phyloP scores from a whole-genome alignment of 192 early-diverging fungal genomes.

The Coemansia sp. region DNA sequence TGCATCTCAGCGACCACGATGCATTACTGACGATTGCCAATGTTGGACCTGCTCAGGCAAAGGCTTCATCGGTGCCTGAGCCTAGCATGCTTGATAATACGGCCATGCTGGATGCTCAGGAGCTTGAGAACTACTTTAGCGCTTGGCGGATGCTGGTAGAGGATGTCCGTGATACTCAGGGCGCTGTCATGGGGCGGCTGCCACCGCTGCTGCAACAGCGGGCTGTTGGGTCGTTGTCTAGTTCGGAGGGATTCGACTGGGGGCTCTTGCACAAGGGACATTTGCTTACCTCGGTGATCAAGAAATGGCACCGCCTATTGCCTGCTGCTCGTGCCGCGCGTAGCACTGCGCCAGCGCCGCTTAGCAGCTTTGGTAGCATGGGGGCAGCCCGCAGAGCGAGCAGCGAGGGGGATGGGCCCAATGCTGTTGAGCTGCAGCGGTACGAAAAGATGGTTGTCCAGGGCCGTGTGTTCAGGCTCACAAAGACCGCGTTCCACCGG shows the following conservation, averaged over 20 bases:
- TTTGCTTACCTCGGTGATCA: constrained; percentile 6
- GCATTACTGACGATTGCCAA: not conserved
- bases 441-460: constrained; percentile 7
- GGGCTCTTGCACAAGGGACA: constrained; percentile 11
- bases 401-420: constrained; percentile 10
- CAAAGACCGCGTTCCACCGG: constrained; percentile 9
- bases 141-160: constrained; percentile 23
- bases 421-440: constrained; percentile 8
- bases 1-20: not conserved
- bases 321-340: not conserved
- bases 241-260: constrained; percentile 27
- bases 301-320: constrained; percentile 1
- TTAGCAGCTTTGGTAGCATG: not conserved
- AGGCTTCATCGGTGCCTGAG: not conserved
- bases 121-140: constrained; percentile 19
- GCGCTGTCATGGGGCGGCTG: not conserved
- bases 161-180: constrained; percentile 10
- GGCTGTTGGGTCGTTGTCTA: not conserved
- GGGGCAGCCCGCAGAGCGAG: not conserved
- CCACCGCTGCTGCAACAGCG: constrained; percentile 6
- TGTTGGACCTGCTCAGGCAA: not conserved
- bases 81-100: not conserved
- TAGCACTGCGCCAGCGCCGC: not conserved
- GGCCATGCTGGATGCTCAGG: not conserved
- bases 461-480: not conserved